Evolutionary conservation across 805 yeast genomes (phyloP).

Genomic region (Suhomyces sp.): DNA sequence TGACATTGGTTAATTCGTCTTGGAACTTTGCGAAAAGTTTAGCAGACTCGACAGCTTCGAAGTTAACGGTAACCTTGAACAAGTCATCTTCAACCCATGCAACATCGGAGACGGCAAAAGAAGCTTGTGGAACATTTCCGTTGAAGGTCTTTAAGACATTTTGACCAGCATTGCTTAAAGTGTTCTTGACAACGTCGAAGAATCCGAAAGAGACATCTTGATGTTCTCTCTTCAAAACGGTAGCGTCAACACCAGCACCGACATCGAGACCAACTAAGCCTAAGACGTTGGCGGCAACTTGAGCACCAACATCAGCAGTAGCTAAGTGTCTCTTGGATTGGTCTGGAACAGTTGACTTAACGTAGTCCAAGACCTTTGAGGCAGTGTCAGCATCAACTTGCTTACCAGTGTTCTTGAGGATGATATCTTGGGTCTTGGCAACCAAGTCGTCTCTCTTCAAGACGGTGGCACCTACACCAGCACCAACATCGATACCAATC

Average conservation of each 20-base stretch:
- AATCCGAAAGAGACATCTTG: constrained; percentile 4
- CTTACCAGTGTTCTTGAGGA: constrained; percentile 3
- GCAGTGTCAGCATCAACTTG: constrained; percentile 9
- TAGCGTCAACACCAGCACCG: constrained; percentile 8
- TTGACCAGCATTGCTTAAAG: constrained; percentile 7
- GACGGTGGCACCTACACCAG: constrained; percentile 4
- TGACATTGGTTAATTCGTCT: constrained; percentile 10
- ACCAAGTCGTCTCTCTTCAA: constrained; percentile 4
- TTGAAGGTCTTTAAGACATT: constrained; percentile 7
- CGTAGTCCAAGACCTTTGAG: constrained; percentile 5
- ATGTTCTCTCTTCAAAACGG: constrained; percentile 7
- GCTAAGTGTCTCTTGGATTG: constrained; percentile 9
- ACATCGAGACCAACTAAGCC: constrained; percentile 8
- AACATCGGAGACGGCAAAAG: constrained; percentile 16
- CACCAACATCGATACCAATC: constrained; percentile 1
- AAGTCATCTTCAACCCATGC: constrained; percentile 15
- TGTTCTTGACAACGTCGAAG: constrained; percentile 5
- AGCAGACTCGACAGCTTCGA: constrained; percentile 15
- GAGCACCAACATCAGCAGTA: constrained; percentile 7
- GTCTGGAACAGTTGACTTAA: constrained; percentile 6
- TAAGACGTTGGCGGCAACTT: constrained; percentile 8
- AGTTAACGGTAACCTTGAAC: constrained; percentile 18
- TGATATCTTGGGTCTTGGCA: constrained; percentile 2
- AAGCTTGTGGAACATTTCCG: constrained; percentile 13
- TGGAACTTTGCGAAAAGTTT: constrained; percentile 10